Base-by-base conservation (phyloP, 352 stramenopile species). In the Globisporangium spinosum region DNA sequence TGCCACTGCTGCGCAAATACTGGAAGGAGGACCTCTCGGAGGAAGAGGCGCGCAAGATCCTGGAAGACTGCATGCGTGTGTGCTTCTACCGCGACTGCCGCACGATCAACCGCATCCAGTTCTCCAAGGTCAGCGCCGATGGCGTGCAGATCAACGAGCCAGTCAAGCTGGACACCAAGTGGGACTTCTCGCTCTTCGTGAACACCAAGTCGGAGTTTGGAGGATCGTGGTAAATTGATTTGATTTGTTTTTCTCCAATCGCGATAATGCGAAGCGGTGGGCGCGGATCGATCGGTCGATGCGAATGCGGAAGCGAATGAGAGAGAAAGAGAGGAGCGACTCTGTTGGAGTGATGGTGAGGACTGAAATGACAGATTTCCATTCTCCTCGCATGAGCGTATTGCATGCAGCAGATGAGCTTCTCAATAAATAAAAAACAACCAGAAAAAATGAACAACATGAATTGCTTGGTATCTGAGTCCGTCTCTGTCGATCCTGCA, bases 71-170 rank as follows among this genome's bases (percentile, higher is more conserved):
- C 83, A 97, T 99, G 89, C 89, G 95, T 61, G 93, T 99, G 54
- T 95, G 98, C 65, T 99, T 98, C 78, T 99, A 99, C 87, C 94
- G 98, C 71, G 98, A 99, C 83, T 99, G 97, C 88, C 91, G 98
- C 60, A 98, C 97, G 56, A 98, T 98, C 69, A 98, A 99, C 81
- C 89, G 93, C 62, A 98, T 99, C 64, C 95, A 98, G 75, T 98
- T 99, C 72, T 96, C 96, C 69, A 98, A 98, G 80, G 96, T 98
- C 9, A 97, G 88, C 22, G 82, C 79, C 6, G 75, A 91, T 25
- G 95, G 92, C 58, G 87, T 95, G 34, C 78, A 84, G 43, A 91
- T 99, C 66, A 94, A 80, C 63, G 96, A 99, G 62, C 97, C 98
- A 0, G 97, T 98, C 68, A 93, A 98, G 74, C 80, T 99, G 59